Conservation (phyloP, 441 rosid species). For the Jatropha multifida region DNA sequence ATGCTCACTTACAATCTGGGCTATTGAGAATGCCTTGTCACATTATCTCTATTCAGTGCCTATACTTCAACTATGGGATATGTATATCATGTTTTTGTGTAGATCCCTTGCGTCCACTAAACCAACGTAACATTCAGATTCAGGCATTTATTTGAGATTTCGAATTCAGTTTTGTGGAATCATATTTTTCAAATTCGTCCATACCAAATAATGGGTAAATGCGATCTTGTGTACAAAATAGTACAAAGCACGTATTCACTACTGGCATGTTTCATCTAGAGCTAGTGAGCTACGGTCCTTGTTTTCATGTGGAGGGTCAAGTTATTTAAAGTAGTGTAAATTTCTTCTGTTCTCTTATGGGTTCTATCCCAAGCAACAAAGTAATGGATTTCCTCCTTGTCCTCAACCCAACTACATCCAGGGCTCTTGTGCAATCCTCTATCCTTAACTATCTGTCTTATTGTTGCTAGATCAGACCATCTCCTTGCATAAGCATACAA, state of each 20-base stretch:
- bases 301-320: slow-evolving; percentile 45
- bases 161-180: no score
- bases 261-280: not conserved
- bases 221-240: not conserved
- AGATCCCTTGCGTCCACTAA: no score
- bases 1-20: no score
- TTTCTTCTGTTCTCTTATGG: slow-evolving; percentile 40
- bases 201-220: no score
- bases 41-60: no score
- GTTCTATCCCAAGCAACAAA: slow-evolving; percentile 28
- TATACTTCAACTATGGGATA: no score
- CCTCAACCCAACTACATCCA: slow-evolving; percentile 38
- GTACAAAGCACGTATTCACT: not conserved
- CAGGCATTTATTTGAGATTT: no score
- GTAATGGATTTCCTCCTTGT: slow-evolving; percentile 22
- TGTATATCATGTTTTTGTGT: no score
- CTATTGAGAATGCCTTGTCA: no score
- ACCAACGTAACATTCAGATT: no score
- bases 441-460: slow-evolving; percentile 25
- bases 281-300: not conserved
- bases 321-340: slow-evolving; percentile 42
- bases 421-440: slow-evolving; percentile 30
- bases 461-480: slow-evolving; percentile 48
- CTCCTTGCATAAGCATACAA: slow-evolving; percentile 63
- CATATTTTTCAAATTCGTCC: no score